Evolutionary conservation across 2,329 filamentous ascomycete genomes (phyloP).

Genomic region (Alternaria triticina): DNA sequence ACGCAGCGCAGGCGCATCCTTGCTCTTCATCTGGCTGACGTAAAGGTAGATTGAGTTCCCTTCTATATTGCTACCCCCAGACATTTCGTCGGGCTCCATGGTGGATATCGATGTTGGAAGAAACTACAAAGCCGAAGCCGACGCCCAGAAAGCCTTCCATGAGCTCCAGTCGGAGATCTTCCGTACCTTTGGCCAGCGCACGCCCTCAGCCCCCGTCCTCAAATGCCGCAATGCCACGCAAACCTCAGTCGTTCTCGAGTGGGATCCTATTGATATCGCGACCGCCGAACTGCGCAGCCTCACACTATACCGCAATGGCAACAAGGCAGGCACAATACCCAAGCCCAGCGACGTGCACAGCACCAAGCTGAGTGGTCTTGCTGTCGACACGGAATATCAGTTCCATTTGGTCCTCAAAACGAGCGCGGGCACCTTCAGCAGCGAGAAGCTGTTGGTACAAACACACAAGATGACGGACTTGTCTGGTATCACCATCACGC

Average conservation of each 20-base stretch:
- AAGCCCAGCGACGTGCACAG: constrained; percentile 84
- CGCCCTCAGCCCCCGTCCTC: constrained; percentile 77
- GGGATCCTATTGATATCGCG: constrained; percentile 92
- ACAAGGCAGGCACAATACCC: constrained; percentile 95
- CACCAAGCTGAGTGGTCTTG: constrained; percentile 95
- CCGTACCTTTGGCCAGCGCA: constrained; percentile 79
- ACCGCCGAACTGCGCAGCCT: constrained; percentile 90
- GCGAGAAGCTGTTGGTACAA: constrained; percentile 81
- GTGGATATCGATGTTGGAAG: constrained; percentile 96
- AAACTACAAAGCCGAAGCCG: constrained; percentile 78
- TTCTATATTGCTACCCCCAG: constrained; percentile 91
- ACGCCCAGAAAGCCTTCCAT: constrained; percentile 77
- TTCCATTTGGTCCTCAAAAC: constrained; percentile 94
- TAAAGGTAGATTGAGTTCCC: constrained; percentile 88
- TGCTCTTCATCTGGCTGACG: constrained; percentile 32
- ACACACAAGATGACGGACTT: constrained; percentile 99
- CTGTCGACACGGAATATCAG: constrained; percentile 94
- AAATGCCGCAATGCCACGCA: constrained; percentile 97
- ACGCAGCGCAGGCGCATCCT: constrained; percentile 24
- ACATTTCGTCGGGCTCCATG: constrained; percentile 95
- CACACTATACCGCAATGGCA: constrained; percentile 91
- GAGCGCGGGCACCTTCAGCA: constrained; percentile 83
- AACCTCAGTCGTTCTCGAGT: constrained; percentile 97
- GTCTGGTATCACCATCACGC: constrained; percentile 91
- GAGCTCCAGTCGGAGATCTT: constrained; percentile 89